phyloP scores from a whole-genome alignment of 164 flowering plant species.

The Litsea cubeba region DNA sequence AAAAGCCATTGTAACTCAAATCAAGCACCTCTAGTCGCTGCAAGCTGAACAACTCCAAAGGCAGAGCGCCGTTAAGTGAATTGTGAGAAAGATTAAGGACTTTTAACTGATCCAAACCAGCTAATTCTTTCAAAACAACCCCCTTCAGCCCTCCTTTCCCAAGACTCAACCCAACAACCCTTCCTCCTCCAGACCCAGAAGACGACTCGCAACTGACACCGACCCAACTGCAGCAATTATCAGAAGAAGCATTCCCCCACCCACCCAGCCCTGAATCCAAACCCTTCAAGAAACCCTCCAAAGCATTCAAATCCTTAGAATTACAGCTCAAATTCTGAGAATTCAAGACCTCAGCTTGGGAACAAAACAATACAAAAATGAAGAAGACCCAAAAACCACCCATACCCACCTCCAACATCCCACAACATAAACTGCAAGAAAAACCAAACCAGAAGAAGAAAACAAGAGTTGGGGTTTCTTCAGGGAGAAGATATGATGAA shows the following conservation, averaged over 20 bases:
- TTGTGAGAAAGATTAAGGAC: slow-evolving; percentile 64
- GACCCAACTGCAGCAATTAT: slow-evolving; percentile 54
- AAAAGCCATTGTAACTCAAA: slow-evolving; percentile 55
- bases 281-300: slow-evolving; percentile 10
- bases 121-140: slow-evolving; percentile 39
- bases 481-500: background rate
- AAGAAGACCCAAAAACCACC: background rate
- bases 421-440: background rate
- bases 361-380: background rate
- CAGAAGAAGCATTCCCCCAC: slow-evolving; percentile 18
- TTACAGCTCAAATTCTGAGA: slow-evolving; percentile 11
- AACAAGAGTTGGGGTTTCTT: background rate
- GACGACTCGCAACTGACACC: slow-evolving; percentile 53
- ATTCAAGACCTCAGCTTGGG: slow-evolving; percentile 6
- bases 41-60: slow-evolving; percentile 48
- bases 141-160: slow-evolving; percentile 48
- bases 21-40: slow-evolving; percentile 56
- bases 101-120: slow-evolving; percentile 42
- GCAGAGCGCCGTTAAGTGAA: slow-evolving; percentile 44
- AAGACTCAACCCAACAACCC: slow-evolving; percentile 42
- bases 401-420: background rate
- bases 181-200: slow-evolving; percentile 31
- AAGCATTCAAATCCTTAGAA: slow-evolving; percentile 17
- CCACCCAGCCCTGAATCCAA: slow-evolving; percentile 6
- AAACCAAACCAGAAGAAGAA: background rate